Evolutionary conservation across 2,329 filamentous ascomycete species (phyloP), one percentile per base, ranked within the genome.

Genomic region (Clonostachys rosea): DNA sequence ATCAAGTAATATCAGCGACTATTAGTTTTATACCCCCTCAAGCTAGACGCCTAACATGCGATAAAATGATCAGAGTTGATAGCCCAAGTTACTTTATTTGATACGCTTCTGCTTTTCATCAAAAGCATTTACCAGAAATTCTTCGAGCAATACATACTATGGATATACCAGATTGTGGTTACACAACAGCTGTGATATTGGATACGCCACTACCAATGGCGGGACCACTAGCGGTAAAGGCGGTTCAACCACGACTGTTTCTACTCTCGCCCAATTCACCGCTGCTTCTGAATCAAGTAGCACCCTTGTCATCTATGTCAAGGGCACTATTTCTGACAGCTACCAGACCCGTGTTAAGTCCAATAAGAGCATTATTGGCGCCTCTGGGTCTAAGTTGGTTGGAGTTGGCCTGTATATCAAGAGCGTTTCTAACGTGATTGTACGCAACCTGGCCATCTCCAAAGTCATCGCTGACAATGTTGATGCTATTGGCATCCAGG

Each of bases 381-480:
- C 53, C 18, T 30, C 52, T 13, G 60, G 60, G 42, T 11, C 20
- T 46, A 47, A 43, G 58, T 54, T 71, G 50, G 68, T 56, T 41
- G 71, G 74, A 16, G 57, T 74, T 47, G 72, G 72, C 9, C 60
- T 81, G 37, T 70, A 67, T 47, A 64, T 80, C 53, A 73, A 73
- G 58, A 57, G 62, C 34, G 65, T 60, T n/a, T 68, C 57, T 47
- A 81, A 82, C 54, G 76, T 81, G 44, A 79, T 81, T 49, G 58
- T 81, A 45, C 74, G 72, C 44, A 81, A 81, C 62, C 57, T 81
- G 33, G 72, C 72, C 50, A 70, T 78, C 52, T 62, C 73, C 45
- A 57, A 66, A 52, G 71, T 75, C 49, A 70, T 76, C 9, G 64
- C 69, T 20, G 60, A 65, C 17, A 60, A 66, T 44, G 73, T 73